Evolutionary conservation across 2,329 filamentous ascomycete species (phyloP), one percentile per base, ranked within the genome.

Genomic region (Didymella arachidicola): DNA sequence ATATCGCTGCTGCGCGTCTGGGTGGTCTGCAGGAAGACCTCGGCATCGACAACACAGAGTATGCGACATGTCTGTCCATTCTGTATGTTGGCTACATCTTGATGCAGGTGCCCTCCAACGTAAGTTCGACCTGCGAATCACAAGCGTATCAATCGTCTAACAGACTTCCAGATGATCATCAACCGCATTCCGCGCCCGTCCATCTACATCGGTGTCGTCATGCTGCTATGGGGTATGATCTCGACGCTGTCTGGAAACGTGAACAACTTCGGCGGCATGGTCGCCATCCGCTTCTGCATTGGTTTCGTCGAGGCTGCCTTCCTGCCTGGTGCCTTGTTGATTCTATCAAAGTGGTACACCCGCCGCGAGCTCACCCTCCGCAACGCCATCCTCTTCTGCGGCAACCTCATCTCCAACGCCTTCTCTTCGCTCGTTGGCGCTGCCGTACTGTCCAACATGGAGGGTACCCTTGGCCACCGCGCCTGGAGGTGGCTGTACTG

Each of bases 341-440:
- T 89, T 44, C 79, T 89, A 19, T 87, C 85, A 0, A 86, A 88
- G 65, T 90, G 87, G 83, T 90, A 90, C 73, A 89, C 87, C 1
- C 81, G 86, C 46, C 81, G 83, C 48, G 77, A 79, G 56, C 67
- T 79, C 36, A 76, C 76, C 7, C 70, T 72, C 1, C 72, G 77
- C 10, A 77, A 77, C 48, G 74, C 78, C 7, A 72, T 78, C 44
- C 67, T 80, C 18, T 77, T 80, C 69, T 79, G 75, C 36, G 79
- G 78, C 14, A 79, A 77, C 56, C 69, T 78, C 16, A 73, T 80
- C 27, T 79, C 79, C 5, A 79, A 77, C 49, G 78, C 74, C 11
- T 81, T 83, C 57, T 79, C 77, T 2, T 79, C 79, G 2, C 72
- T 83, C 1, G 77, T 81, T 16, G 72, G 79, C 30, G 79, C 78